Conservation (phyloP, 164 flowering plant species). For the Aristolochia californica region DNA sequence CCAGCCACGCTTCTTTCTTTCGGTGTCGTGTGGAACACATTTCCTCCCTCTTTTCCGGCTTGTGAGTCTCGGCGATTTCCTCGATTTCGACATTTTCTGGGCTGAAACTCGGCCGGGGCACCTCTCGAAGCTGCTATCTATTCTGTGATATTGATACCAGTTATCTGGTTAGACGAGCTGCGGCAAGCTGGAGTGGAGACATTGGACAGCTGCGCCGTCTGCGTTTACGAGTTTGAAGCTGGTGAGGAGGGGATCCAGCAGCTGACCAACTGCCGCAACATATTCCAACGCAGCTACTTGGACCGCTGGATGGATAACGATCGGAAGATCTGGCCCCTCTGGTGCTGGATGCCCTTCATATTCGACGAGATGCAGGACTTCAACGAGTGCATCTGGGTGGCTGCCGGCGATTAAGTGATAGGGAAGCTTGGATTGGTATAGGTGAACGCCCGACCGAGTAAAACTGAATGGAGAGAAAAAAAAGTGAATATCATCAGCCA, state of each 20-base stretch:
- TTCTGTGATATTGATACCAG: too few species aligned
- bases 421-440: background rate
- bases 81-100: too few species aligned
- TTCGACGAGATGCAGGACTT: conserved; percentile 47
- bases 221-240: conserved; percentile 67
- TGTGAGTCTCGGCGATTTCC: too few species aligned
- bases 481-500: too few species aligned
- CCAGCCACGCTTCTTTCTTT: too few species aligned
- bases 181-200: too few species aligned
- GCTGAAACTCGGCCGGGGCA: too few species aligned
- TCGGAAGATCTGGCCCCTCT: conserved; percentile 82
- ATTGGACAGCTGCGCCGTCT: conserved; percentile 75
- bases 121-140: too few species aligned
- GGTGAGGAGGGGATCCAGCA: conserved; percentile 58
- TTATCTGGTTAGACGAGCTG: too few species aligned
- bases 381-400: conserved; percentile 69
- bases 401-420: conserved; percentile 27
- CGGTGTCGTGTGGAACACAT: too few species aligned
- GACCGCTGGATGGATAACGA: conserved; percentile 93
- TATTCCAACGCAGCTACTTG: conserved; percentile 66
- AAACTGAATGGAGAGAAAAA: too few species aligned
- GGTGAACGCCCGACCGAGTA: background rate
- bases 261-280: conserved; percentile 62
- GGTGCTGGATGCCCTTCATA: conserved; percentile 57
- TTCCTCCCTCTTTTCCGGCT: too few species aligned